Base-by-base conservation (phyloP, 2,329 filamentous ascomycete genomes). In the Pyrenophora teres region DNA sequence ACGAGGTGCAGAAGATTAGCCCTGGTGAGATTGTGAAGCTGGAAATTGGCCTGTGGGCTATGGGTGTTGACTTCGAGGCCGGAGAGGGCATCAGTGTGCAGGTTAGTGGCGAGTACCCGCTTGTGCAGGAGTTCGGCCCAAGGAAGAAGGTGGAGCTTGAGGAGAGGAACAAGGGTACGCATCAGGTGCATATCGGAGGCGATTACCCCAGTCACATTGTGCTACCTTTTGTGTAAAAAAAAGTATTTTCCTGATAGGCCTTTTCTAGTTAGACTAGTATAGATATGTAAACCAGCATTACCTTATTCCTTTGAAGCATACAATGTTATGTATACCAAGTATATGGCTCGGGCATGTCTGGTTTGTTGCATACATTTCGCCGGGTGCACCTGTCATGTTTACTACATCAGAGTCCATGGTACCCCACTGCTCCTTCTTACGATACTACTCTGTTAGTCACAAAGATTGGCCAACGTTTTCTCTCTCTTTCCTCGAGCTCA, bases 1-100 rank as follows among this genome's bases (percentile, higher is more conserved):
- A 70, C 5, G 58, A 64, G n/a, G 66, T 76, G 39, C 66, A 78
- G 21, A 77, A 77, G 54, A 65, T 80, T 1, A 38, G 60, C 1
- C 68, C 69, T 0, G 78, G 56, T 2, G 38, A 61, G 16, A 35
- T 59, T 33, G 50, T 57, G 7, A 46, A 57, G 45, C n/a, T 52
- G 15, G 58, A 59, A 6, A 80, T 59, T 39, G 45, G 50, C 1
- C 9, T 56, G 3, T 59, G 55, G 48, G 48, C 46, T 0, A 74
- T 76, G 66, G 77, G 78, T 0, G 68, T 78, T 0, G 72, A 78
- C 18, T 80, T 75, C 52, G 76, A 79, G 4, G 73, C 50, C 30
- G 56, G 50, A n/a, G 51, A 59, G 41, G 30, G 36, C 1, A 40
- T 61, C 4, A 31, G 33, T 13, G 33, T 59, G 8, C 37, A 46